These are phyloP conservation scores for Raphanus sativus DNA, from an alignment of 345 rosid genomes.

Conservation along the genomic window DNA sequence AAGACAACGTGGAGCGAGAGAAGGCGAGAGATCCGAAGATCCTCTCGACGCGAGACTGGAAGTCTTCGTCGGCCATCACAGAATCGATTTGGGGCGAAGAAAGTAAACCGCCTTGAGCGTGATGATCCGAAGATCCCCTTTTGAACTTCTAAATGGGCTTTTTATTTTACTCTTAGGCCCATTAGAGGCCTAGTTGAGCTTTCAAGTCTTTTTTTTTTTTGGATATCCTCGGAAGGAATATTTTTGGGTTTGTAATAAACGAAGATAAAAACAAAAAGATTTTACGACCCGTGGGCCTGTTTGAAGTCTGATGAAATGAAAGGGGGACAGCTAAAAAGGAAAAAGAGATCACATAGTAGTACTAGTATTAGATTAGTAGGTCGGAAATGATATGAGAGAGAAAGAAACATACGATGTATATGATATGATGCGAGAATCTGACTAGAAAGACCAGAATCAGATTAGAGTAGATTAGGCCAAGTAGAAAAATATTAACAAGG, in stretches of 20 bases:
- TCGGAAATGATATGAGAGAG: conserved; percentile 26
- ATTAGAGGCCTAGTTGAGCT: neutral
- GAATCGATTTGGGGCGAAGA: conserved; percentile 3
- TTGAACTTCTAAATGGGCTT: conserved; percentile 14
- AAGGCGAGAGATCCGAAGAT: conserved; percentile 61
- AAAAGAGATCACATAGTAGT: conserved; percentile 10
- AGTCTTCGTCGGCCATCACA: conserved; percentile 46
- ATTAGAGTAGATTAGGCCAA: neutral
- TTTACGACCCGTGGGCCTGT: neutral
- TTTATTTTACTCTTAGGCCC: neutral
- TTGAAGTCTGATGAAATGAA: conserved; percentile 27
- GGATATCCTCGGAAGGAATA: neutral
- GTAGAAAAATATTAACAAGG: neutral
- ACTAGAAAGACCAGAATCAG: conserved; percentile 9
- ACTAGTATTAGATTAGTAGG: neutral
- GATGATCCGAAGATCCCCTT: too few relatives aligned
- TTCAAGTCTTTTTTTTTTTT: neutral
- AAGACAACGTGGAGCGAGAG: conserved; percentile 32
- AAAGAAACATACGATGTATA: neutral
- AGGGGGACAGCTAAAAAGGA: conserved; percentile 33
- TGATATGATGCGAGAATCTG: neutral
- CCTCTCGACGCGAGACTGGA: conserved; percentile 53
- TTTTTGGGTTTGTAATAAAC: neutral
- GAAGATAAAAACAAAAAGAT: neutral
- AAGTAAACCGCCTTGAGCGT: conserved; percentile 16